Conservation (phyloP, 768 basidiomycete species). For the Leucocoprinus leucothites region DNA sequence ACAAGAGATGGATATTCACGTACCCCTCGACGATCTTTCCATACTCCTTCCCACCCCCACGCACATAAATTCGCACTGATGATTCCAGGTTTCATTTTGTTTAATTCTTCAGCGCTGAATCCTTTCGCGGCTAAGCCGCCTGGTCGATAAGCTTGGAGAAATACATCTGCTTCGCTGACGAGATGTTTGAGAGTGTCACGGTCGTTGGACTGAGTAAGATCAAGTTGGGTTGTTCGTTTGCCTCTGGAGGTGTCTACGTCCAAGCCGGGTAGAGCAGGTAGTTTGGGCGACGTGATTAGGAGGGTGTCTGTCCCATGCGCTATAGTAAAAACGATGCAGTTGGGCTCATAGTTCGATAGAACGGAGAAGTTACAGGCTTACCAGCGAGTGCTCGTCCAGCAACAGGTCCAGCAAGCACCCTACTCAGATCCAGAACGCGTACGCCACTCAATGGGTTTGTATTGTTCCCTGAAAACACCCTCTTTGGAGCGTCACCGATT, state of each 20-base stretch:
- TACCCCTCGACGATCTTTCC: conserved; percentile 52
- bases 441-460: conserved; percentile 44
- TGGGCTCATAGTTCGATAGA: background rate
- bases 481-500: conserved; percentile 45
- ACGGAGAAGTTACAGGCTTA: conserved; percentile 16
- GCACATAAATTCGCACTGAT: conserved; percentile 53
- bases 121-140: conserved; percentile 45
- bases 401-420: conserved; percentile 57
- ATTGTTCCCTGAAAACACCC: conserved; percentile 12
- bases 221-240: conserved; percentile 61
- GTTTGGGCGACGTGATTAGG: conserved; percentile 48
- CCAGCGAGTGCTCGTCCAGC: conserved; percentile 57
- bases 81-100: conserved; percentile 38
- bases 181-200: conserved; percentile 31
- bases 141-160: conserved; percentile 60
- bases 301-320: conserved; percentile 60
- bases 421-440: conserved; percentile 54
- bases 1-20: conserved; percentile 7
- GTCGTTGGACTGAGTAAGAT: conserved; percentile 35
- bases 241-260: conserved; percentile 61
- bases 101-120: conserved; percentile 42
- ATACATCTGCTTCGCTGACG: conserved; percentile 46
- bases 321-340: conserved; percentile 13
- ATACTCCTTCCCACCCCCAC: conserved; percentile 58
- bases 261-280: conserved; percentile 47